Conservation (phyloP, 176 grass and related monocot genomes). For the Cenchrus fungigraminus region DNA sequence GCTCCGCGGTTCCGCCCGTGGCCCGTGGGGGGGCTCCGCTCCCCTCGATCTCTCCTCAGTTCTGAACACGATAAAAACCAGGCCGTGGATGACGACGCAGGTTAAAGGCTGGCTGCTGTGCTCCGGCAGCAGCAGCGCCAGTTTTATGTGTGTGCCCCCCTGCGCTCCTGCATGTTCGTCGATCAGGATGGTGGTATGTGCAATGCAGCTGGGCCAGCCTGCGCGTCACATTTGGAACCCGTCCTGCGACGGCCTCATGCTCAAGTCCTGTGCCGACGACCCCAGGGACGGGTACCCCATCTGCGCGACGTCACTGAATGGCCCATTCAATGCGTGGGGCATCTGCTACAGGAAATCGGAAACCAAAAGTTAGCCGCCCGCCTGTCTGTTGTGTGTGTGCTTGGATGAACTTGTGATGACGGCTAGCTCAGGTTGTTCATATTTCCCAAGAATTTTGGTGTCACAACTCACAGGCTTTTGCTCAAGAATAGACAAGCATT, state of each 20-base stretch:
- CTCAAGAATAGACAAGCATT: background rate
- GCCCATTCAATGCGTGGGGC: slow-evolving; percentile 65
- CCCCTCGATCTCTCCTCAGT: slow-evolving; percentile 26
- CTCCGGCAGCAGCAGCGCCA: slow-evolving; percentile 28
- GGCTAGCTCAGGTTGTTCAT: background rate
- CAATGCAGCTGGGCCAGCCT: slow-evolving; percentile 36
- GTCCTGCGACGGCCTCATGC: slow-evolving; percentile 60
- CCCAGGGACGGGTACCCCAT: slow-evolving; percentile 59
- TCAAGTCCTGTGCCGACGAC: slow-evolving; percentile 45
- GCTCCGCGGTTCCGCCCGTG: background rate
- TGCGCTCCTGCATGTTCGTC: slow-evolving; percentile 15
- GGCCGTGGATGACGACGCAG: slow-evolving; percentile 26
- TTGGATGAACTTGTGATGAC: background rate
- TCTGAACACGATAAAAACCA: slow-evolving; percentile 48
- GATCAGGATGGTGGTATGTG: slow-evolving; percentile 22
- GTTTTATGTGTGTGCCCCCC: background rate
- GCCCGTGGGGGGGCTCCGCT: slow-evolving; percentile 1
- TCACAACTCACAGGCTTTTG: background rate
- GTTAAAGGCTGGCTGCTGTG: slow-evolving; percentile 8
- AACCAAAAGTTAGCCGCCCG: slow-evolving; percentile 19
- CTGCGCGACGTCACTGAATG: slow-evolving; percentile 59
- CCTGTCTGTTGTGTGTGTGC: background rate
- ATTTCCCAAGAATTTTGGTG: background rate
- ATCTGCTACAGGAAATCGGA: slow-evolving; percentile 39
- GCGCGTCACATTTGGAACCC: slow-evolving; percentile 61